A percentile compares a stretch with the other conserved stretches of the same genome.
Evolutionary conservation across 352 stramenopile species (phyloP).

Genomic region (Phytopythium litorale): DNA sequence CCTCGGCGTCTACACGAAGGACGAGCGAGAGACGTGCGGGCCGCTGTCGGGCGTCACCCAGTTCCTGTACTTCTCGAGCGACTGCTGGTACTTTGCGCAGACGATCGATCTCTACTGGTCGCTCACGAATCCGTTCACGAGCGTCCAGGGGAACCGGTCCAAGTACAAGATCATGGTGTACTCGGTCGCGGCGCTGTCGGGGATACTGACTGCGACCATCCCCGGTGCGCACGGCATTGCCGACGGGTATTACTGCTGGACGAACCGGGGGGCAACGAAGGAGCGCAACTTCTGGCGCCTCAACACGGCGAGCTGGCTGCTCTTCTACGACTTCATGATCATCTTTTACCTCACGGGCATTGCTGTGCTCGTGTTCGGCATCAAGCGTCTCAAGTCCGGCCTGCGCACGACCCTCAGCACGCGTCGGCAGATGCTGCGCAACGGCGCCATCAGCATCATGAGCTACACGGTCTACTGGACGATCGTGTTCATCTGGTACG

Average conservation of each 20-base stretch:
- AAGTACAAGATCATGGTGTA: conserved; percentile 69
- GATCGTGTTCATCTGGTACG: conserved; percentile 77
- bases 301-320: conserved; percentile 67
- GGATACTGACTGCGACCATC: conserved; percentile 33
- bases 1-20: conserved; percentile 36
- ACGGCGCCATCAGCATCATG: conserved; percentile 73
- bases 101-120: conserved; percentile 73
- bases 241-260: conserved; percentile 82
- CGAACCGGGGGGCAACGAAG: conserved; percentile 33
- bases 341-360: conserved; percentile 78
- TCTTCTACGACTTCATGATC: conserved; percentile 88
- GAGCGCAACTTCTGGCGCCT: conserved; percentile 67
- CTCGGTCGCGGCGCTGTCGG: conserved; percentile 28
- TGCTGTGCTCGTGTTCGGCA: conserved; percentile 54
- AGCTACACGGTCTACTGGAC: conserved; percentile 86
- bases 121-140: conserved; percentile 85
- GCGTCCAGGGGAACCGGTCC: conserved; percentile 55
- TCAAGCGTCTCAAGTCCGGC: conserved; percentile 63
- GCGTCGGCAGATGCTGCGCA: conserved; percentile 72
- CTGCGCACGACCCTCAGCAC: conserved; percentile 72
- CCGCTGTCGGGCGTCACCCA: conserved; percentile 72
- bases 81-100: conserved; percentile 82
- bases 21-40: conserved; percentile 30
- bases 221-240: conserved; percentile 45
- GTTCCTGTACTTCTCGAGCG: conserved; percentile 73